Evolutionary conservation across 768 basidiomycete species (phyloP).

Genomic region (Sarcodon aspratus): DNA sequence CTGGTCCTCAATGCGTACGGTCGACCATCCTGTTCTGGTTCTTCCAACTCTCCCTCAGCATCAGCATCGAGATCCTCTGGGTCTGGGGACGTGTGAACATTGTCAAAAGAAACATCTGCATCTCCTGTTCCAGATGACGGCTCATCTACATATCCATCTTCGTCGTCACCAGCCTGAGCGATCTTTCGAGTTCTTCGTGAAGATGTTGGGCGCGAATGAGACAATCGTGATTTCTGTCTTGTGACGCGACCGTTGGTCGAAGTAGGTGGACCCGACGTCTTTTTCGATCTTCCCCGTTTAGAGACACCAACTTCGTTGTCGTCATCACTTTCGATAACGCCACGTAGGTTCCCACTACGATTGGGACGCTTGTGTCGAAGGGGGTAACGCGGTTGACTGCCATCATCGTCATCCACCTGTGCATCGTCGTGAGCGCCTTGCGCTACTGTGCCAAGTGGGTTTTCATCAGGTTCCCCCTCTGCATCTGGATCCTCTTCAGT

Average conservation of each 20-base stretch:
- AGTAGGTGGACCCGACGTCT: slow-evolving; percentile 16
- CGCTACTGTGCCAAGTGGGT: slow-evolving; percentile 3
- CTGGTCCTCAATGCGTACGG: slow-evolving; percentile 61
- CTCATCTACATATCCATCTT: slow-evolving; percentile 38
- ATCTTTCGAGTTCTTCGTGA: slow-evolving; percentile 14
- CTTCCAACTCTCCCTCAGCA: slow-evolving; percentile 34
- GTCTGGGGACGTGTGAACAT: slow-evolving; percentile 31
- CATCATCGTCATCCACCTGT: slow-evolving; percentile 12
- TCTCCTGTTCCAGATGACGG: slow-evolving; percentile 40
- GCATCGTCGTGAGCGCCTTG: slow-evolving; percentile 1
- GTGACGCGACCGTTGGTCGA: slow-evolving; percentile 10
- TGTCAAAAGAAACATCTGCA: slow-evolving; percentile 47
- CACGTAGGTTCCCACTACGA: slow-evolving; percentile 14
- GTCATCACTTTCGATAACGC: slow-evolving; percentile 29
- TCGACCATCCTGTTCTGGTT: slow-evolving; percentile 38
- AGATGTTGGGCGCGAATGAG: slow-evolving; percentile 5
- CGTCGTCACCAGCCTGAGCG: slow-evolving; percentile 25
- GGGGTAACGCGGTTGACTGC: slow-evolving; percentile 7
- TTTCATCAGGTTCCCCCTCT: slow-evolving; percentile 8
- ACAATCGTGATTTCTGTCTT: slow-evolving; percentile 16
- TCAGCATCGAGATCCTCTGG: slow-evolving; percentile 23
- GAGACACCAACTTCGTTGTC: slow-evolving; percentile 25
- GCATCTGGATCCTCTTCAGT: slow-evolving; percentile 3
- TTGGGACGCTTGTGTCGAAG: slow-evolving; percentile 1
- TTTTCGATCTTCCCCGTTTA: slow-evolving; percentile 26